Conservation (phyloP, 208 protist genomes). For the Acanthamoeba royreba region DNA sequence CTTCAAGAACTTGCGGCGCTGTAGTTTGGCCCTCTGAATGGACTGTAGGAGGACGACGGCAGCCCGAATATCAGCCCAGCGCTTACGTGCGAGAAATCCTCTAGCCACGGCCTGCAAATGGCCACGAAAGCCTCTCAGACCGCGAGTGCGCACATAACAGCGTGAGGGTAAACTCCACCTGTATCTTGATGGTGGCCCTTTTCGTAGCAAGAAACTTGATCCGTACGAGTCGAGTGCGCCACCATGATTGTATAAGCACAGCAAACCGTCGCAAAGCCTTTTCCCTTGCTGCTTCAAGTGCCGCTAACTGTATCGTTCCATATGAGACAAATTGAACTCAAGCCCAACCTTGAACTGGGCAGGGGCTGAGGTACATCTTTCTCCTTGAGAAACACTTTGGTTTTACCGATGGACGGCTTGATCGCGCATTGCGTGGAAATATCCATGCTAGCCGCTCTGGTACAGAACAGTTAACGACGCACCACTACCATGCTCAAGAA, state of each 20-base stretch:
- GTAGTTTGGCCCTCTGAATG: not conserved
- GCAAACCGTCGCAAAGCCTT: not conserved
- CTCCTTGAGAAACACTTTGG: constrained; percentile 32
- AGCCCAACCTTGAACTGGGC: too few relatives aligned
- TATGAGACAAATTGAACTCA: not conserved
- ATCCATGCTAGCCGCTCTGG: not conserved
- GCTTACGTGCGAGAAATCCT: not conserved
- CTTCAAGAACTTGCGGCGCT: not conserved
- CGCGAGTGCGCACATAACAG: too few relatives aligned
- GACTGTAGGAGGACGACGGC: not conserved
- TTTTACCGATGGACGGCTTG: not conserved
- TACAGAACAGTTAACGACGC: not conserved
- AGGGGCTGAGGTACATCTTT: not conserved
- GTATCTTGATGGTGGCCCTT: not conserved
- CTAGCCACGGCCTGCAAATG: not conserved
- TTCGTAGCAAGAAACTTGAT: not conserved
- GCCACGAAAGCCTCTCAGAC: not conserved
- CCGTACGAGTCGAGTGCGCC: not conserved
- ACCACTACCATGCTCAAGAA: not conserved
- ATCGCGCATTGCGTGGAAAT: not conserved
- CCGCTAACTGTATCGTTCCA: not conserved
- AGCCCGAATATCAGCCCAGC: not conserved
- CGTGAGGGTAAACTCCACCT: not conserved
- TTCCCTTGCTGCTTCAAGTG: not conserved
- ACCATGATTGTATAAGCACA: not conserved